phyloP scores from a whole-genome alignment of 1,284 basidiomycete species.

The Thecaphora thlaspeos region DNA sequence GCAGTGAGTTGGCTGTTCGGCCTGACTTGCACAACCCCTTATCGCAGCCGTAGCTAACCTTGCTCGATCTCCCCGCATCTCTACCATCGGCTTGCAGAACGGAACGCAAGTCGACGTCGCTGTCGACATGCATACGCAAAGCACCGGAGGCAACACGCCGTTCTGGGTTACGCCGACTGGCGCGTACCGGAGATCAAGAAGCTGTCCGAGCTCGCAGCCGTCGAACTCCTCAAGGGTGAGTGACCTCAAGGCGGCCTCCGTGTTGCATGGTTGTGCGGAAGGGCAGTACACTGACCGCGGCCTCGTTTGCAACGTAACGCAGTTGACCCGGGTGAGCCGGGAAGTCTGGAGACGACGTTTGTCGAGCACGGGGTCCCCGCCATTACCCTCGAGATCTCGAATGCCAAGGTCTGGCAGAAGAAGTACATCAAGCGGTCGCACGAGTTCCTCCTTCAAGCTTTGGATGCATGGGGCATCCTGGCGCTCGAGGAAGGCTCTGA shows the following conservation, averaged over 20 bases:
- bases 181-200: background rate
- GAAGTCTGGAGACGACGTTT: slow-evolving; percentile 1
- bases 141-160: background rate
- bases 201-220: background rate
- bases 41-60: too few species aligned
- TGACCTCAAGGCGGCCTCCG: too few species aligned
- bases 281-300: background rate
- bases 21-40: too few species aligned
- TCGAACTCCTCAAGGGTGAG: background rate
- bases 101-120: background rate
- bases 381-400: slow-evolving; percentile 1
- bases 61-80: too few species aligned
- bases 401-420: slow-evolving; percentile 1
- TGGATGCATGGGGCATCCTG: slow-evolving; percentile 1
- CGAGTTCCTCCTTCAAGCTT: background rate
- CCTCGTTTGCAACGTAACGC: background rate
- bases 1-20: too few species aligned
- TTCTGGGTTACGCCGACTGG: background rate
- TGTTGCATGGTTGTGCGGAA: too few species aligned
- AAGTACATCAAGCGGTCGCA: background rate
- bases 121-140: background rate
- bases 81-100: background rate
- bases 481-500: background rate
- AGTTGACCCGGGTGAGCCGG: background rate
- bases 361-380: background rate